These are phyloP conservation scores for Dichotomopilus funicola DNA, from an alignment of 2,329 filamentous ascomycete genomes.

Conservation along the genomic window DNA sequence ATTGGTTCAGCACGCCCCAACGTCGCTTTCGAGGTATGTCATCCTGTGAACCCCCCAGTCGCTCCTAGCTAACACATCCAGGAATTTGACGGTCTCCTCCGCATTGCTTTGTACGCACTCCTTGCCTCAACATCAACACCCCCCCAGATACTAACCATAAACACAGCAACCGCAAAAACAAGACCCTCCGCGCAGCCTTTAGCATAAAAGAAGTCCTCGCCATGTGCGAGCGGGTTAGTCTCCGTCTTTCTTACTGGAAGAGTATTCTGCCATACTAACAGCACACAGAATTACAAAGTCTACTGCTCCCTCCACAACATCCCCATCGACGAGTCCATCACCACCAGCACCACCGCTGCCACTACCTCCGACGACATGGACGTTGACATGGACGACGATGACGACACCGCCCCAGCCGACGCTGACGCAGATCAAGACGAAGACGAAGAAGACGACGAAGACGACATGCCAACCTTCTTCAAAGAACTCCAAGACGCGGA, in stretches of 20 bases:
- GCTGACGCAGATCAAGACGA: conserved; percentile 40
- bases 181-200: conserved; percentile 76
- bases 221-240: conserved; percentile 57
- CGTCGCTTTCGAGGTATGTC: conserved; percentile 61
- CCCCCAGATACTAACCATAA: background rate
- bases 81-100: conserved; percentile 86
- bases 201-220: conserved; percentile 73
- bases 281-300: conserved; percentile 67
- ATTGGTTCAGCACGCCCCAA: conserved; percentile 67
- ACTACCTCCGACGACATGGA: conserved; percentile 24
- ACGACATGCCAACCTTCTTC: conserved; percentile 80
- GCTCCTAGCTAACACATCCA: conserved; percentile 30
- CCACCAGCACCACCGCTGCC: conserved; percentile 33
- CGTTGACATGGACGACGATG: conserved; percentile 32
- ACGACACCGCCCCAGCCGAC: conserved; percentile 30
- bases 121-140: conserved; percentile 27
- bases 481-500: conserved; percentile 49
- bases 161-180: conserved; percentile 66
- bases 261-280: background rate
- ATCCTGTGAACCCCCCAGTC: too few species aligned
- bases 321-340: conserved; percentile 61
- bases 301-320: conserved; percentile 87
- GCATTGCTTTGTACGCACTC: conserved; percentile 62
- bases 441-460: conserved; percentile 55
- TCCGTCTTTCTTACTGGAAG: background rate